phyloP scores from a whole-genome alignment of 257 asterid genomes.

The Salvia hispanica region DNA sequence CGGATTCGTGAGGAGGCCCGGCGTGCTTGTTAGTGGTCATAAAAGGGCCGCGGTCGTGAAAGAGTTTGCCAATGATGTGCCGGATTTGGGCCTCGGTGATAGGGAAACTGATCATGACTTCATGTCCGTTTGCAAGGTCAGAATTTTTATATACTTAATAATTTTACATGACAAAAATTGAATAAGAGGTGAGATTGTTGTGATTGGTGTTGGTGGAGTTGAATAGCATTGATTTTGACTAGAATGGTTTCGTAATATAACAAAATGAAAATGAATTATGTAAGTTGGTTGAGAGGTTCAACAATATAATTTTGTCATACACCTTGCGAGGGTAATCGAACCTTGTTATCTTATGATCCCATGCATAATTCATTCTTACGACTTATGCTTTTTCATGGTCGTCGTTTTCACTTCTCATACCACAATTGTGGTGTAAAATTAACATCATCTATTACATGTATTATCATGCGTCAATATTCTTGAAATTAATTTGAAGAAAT shows the following conservation, averaged over 20 bases:
- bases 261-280: background rate
- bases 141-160: background rate
- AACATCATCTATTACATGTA: too few relatives aligned
- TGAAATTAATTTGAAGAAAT: too few relatives aligned
- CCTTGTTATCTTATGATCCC: constrained; percentile 29
- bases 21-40: constrained; percentile 69
- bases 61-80: constrained; percentile 63
- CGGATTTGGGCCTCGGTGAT: constrained; percentile 89
- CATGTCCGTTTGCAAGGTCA: constrained; percentile 95
- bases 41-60: constrained; percentile 55
- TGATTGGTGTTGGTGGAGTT: background rate
- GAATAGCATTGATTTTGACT: too few relatives aligned
- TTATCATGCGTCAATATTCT: too few relatives aligned
- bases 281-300: constrained; percentile 28
- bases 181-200: background rate
- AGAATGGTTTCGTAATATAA: background rate
- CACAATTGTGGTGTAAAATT: too few relatives aligned
- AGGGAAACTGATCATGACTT: constrained; percentile 71
- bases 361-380: constrained; percentile 34
- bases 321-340: background rate
- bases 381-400: constrained; percentile 15
- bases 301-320: background rate
- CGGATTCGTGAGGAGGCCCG: constrained; percentile 76
- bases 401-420: too few relatives aligned
- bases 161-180: constrained; percentile 12